Evolutionary conservation across 2,329 filamentous ascomycete genomes (phyloP).

Genomic region (Aspergillus proliferans): DNA sequence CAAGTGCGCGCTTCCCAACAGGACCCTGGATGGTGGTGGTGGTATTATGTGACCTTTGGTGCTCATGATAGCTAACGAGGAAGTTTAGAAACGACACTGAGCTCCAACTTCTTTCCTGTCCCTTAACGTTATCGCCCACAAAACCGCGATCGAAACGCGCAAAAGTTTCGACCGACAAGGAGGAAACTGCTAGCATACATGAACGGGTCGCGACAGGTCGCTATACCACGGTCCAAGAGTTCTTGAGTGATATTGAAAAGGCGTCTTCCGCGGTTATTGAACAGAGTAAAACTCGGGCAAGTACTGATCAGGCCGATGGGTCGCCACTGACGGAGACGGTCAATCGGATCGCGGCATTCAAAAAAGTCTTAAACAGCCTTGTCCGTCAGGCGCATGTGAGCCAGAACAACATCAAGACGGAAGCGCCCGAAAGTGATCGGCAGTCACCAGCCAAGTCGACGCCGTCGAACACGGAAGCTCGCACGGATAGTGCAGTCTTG

Average conservation of each 20-base stretch:
- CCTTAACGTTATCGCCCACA: constrained; percentile 28
- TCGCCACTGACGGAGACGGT: constrained; percentile 30
- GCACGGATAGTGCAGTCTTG: constrained; percentile 57
- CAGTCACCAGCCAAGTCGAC: constrained; percentile 33
- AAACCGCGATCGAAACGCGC: constrained; percentile 40
- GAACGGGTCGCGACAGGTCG: constrained; percentile 30
- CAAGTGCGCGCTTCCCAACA: constrained; percentile 17
- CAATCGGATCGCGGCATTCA: constrained; percentile 51
- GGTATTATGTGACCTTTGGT: constrained; percentile 6
- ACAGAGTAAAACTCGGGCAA: constrained; percentile 26
- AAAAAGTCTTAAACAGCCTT: constrained; percentile 56
- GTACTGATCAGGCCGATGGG: constrained; percentile 19
- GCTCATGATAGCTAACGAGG: background rate
- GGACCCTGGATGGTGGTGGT: background rate
- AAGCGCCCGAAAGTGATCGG: constrained; percentile 28
- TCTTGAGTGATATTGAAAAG: constrained; percentile 38
- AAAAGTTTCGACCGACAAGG: constrained; percentile 32
- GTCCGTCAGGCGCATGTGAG: constrained; percentile 56
- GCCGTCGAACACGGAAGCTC: constrained; percentile 32
- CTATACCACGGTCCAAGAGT: constrained; percentile 37
- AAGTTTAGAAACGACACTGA: constrained; percentile 36
- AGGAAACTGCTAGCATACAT: constrained; percentile 32
- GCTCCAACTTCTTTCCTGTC: constrained; percentile 37
- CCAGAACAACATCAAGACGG: constrained; percentile 29
- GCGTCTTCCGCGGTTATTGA: constrained; percentile 34